Conservation (phyloP, 257 asterid genomes). For the Forsythia viridissima region DNA sequence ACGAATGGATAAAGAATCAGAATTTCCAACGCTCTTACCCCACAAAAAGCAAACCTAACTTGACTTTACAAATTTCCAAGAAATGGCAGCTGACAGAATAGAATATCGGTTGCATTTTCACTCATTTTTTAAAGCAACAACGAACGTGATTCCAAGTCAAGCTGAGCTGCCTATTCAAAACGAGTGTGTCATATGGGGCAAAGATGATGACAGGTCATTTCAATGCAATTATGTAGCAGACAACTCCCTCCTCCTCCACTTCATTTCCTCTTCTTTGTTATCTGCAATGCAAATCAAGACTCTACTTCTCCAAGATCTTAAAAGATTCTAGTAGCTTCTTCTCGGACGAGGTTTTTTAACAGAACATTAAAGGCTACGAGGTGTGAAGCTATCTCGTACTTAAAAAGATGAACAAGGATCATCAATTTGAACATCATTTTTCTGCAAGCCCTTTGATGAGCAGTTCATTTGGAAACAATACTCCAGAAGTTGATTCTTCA, state of each 20-base stretch:
- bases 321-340: too few relatives aligned
- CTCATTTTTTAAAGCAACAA: too few relatives aligned
- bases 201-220: neutral
- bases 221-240: neutral
- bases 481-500: slow-evolving; percentile 24
- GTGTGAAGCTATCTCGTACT: neutral
- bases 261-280: neutral
- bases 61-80: neutral
- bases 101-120: neutral
- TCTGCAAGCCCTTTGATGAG: slow-evolving; percentile 23
- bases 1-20: neutral
- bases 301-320: too few relatives aligned
- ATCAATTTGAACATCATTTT: slow-evolving; percentile 6
- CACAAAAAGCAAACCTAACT: neutral
- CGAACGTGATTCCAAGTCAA: neutral
- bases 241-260: neutral
- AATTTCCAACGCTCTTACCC: neutral
- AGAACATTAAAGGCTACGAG: neutral
- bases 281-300: too few relatives aligned
- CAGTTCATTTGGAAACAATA: slow-evolving; percentile 13
- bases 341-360: neutral
- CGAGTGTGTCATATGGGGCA: neutral
- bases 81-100: neutral
- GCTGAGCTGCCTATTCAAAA: neutral
- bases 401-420: neutral